Conservation (phyloP, 805 yeast genomes). For the Schwanniomyces yamadae region DNA sequence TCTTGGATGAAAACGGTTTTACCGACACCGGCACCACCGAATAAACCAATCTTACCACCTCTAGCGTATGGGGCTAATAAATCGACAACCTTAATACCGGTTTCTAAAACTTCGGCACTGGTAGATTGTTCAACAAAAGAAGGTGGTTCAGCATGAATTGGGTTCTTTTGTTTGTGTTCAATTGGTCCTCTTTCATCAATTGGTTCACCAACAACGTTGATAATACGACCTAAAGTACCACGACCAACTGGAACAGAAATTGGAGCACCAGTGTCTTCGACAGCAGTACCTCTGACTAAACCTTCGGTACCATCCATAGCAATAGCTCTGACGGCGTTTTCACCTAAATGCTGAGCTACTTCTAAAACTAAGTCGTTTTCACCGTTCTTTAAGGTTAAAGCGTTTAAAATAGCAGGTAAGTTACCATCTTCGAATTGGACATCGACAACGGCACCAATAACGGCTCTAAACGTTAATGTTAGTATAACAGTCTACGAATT, state of each 20-base stretch:
- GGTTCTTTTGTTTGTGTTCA: slow-evolving; percentile 87
- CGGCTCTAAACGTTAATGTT: slow-evolving; percentile 63
- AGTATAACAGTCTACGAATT: slow-evolving; percentile 21
- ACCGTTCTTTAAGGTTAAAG: slow-evolving; percentile 82
- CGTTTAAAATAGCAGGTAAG: slow-evolving; percentile 96
- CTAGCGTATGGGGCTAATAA: slow-evolving; percentile 99
- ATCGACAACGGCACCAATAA: slow-evolving; percentile 98
- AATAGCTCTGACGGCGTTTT: slow-evolving; percentile 99
- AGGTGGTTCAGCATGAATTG: slow-evolving; percentile 99
- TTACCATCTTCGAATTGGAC: slow-evolving; percentile 98
- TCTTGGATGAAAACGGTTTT: slow-evolving; percentile 99
- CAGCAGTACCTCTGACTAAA: slow-evolving; percentile 95
- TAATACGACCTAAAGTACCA: slow-evolving; percentile 97
- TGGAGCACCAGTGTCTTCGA: slow-evolving; percentile 95
- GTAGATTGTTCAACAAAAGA: slow-evolving; percentile 95
- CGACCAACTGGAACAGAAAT: slow-evolving; percentile 99
- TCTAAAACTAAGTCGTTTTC: slow-evolving; percentile 86
- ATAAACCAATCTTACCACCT: slow-evolving; percentile 99
- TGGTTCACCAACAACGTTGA: slow-evolving; percentile 99
- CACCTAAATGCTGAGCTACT: slow-evolving; percentile 99
- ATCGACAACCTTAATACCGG: slow-evolving; percentile 99
- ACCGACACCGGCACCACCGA: slow-evolving; percentile 99
- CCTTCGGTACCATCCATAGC: slow-evolving; percentile 99
- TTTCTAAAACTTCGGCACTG: slow-evolving; percentile 95
- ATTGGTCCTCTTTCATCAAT: slow-evolving; percentile 99